Conservation (phyloP, 2,329 filamentous ascomycete genomes). For the Verticillium longisporum region DNA sequence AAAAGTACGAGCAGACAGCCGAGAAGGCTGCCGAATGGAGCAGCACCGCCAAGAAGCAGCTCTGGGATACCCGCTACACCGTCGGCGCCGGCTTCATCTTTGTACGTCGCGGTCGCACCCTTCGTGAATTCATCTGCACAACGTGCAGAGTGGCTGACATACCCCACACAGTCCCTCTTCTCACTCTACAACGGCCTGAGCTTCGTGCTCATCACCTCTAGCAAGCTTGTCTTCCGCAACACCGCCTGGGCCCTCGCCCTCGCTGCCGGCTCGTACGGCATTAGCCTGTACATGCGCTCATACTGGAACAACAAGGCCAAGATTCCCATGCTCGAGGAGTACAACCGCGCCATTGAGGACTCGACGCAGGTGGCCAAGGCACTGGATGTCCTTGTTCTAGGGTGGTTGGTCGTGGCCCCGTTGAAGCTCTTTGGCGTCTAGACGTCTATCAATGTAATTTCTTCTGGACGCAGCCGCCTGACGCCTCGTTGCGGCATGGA, state of each 20-base stretch:
- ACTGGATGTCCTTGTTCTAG: not conserved
- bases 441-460: too few relatives aligned
- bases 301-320: constrained; percentile 21
- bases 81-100: constrained; percentile 18
- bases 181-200: constrained; percentile 12
- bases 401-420: not conserved
- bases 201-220: constrained; percentile 9
- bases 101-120: constrained; percentile 8
- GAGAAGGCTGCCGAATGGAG: constrained; percentile 23
- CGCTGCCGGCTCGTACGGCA: constrained; percentile 8
- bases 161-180: constrained; percentile 9
- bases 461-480: too few relatives aligned
- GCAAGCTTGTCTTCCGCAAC: constrained; percentile 4
- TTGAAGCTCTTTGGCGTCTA: not conserved
- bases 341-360: constrained; percentile 21
- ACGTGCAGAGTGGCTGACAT: not conserved
- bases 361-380: constrained; percentile 4
- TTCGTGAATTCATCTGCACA: too few relatives aligned
- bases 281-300: constrained; percentile 16
- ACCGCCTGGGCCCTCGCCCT: constrained; percentile 15
- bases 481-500: too few relatives aligned
- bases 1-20: constrained; percentile 19
- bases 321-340: constrained; percentile 20
- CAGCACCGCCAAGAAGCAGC: constrained; percentile 15
- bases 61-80: constrained; percentile 20